Conservation (phyloP, 768 basidiomycete genomes). For the Phallus indusiatus region DNA sequence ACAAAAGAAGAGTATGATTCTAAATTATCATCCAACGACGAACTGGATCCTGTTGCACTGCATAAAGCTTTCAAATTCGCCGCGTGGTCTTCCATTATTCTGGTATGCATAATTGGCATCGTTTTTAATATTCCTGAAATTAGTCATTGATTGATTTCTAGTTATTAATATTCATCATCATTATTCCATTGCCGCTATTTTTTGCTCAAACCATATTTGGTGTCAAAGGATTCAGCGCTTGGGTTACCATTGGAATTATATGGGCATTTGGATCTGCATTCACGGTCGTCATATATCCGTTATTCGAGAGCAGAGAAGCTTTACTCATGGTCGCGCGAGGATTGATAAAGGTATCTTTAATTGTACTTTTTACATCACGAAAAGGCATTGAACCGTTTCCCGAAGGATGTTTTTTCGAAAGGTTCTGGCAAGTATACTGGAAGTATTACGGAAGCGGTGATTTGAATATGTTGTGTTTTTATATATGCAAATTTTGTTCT, state of each 20-base stretch:
- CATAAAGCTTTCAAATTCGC: conserved; percentile 76
- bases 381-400: neutral
- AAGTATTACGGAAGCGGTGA: neutral
- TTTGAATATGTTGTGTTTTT: too few relatives aligned
- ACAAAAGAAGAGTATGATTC: conserved; percentile 27
- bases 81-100: conserved; percentile 54
- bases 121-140: conserved; percentile 15
- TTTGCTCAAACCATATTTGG: conserved; percentile 68
- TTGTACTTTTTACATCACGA: neutral
- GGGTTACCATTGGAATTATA: conserved; percentile 73
- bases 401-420: conserved; percentile 31
- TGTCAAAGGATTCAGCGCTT: conserved; percentile 55
- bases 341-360: conserved; percentile 45
- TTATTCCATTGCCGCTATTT: conserved; percentile 83
- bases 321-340: conserved; percentile 50
- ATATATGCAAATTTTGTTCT: too few relatives aligned
- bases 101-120: conserved; percentile 31
- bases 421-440: conserved; percentile 31
- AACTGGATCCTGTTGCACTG: conserved; percentile 53
- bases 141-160: conserved; percentile 14
- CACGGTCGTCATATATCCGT: conserved; percentile 73
- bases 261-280: conserved; percentile 77
- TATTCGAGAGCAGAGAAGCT: conserved; percentile 74
- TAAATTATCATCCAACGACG: conserved; percentile 19
- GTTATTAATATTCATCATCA: conserved; percentile 55